Evolutionary conservation across 768 basidiomycete species (phyloP).

Genomic region (Nidularia pulvinata): DNA sequence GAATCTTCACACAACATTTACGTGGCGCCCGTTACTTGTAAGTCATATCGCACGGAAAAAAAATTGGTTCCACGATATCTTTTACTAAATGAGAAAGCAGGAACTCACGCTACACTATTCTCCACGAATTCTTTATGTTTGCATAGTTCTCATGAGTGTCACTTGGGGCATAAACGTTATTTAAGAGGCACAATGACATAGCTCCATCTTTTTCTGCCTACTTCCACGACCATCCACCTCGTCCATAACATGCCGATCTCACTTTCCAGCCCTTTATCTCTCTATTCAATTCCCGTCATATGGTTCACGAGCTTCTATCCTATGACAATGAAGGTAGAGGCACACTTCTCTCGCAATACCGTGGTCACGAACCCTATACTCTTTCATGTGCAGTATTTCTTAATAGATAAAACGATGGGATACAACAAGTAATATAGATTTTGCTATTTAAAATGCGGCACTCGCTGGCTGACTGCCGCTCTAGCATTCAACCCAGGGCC

Average conservation of each 20-base stretch:
- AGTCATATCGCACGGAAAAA: too few relatives aligned
- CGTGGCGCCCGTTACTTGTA: too few relatives aligned
- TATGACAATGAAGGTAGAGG: conserved; percentile 19
- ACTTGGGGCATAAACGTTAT: too few relatives aligned
- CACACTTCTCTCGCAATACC: too few relatives aligned
- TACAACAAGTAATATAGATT: conserved; percentile 23
- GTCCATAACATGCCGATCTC: background rate
- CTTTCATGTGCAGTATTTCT: conserved; percentile 13
- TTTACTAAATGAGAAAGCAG: too few relatives aligned
- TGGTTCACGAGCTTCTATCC: conserved; percentile 32
- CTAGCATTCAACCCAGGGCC: conserved; percentile 26
- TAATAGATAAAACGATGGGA: conserved; percentile 21
- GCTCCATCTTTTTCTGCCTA: background rate
- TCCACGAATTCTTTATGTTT: too few relatives aligned
- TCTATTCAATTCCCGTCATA: conserved; percentile 35
- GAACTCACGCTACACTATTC: too few relatives aligned
- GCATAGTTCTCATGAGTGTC: too few relatives aligned
- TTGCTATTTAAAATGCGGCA: background rate
- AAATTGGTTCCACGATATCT: too few relatives aligned
- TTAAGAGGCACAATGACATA: background rate
- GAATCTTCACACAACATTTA: too few relatives aligned
- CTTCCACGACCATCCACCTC: background rate
- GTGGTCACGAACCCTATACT: too few relatives aligned
- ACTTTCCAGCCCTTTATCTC: conserved; percentile 19
- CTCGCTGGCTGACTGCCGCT: background rate